Conservation (phyloP, 257 asterid genomes). For the Ajuga chamaepitys region DNA sequence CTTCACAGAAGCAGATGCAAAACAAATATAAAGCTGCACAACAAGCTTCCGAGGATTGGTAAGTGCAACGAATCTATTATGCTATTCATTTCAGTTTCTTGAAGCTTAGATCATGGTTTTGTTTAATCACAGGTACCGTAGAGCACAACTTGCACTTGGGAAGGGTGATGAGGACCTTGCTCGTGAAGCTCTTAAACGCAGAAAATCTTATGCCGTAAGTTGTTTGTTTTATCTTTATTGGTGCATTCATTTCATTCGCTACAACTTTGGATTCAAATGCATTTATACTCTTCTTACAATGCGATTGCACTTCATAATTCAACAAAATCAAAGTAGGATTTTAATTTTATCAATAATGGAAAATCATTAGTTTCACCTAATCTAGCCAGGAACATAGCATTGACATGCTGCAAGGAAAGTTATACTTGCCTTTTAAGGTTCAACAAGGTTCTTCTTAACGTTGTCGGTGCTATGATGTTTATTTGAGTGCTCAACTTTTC, state of each 20-base stretch:
- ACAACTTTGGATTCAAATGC: neutral
- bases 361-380: neutral
- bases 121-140: slow-evolving; percentile 68
- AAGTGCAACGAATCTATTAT: slow-evolving; percentile 13
- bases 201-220: slow-evolving; percentile 85
- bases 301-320: neutral
- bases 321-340: neutral
- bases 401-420: neutral
- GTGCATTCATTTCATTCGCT: slow-evolving; percentile 7
- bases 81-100: slow-evolving; percentile 11
- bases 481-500: no score
- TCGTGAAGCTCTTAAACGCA: slow-evolving; percentile 96
- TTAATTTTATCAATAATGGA: neutral
- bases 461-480: no score
- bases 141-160: slow-evolving; percentile 92
- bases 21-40: slow-evolving; percentile 86
- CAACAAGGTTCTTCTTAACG: neutral
- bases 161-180: slow-evolving; percentile 99
- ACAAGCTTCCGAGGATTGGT: slow-evolving; percentile 96
- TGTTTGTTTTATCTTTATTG: neutral
- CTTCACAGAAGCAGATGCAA: slow-evolving; percentile 92
- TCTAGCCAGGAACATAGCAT: neutral
- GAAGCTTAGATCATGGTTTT: slow-evolving; percentile 13
- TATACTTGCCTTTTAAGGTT: neutral
- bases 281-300: neutral